Evolutionary conservation across 2,329 filamentous ascomycete genomes (phyloP), one percentile per base, ranked within the genome.

Genomic region (Clarireedia homoeocarpa): DNA sequence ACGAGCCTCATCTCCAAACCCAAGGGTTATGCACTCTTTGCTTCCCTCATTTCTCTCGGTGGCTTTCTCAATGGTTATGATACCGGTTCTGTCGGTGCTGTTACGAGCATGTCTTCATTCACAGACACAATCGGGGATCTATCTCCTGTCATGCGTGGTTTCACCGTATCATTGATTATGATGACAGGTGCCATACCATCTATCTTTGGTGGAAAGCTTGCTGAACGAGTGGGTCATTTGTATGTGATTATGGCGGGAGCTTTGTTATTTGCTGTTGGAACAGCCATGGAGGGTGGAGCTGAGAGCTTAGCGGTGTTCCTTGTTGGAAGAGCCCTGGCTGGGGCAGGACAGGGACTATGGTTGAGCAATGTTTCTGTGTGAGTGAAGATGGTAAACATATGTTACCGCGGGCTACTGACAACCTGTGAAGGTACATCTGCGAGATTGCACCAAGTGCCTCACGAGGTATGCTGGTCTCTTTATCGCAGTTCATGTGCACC

Each of bases 131-230:
- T 82, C 47, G 78, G 78, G 1, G 61, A 65, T 10, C 70, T 80
- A 34, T 77, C 77, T 0, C 70, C 80, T 0, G 73, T 72, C 0
- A 65, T 81, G 5, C 75, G 77, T 49, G 81, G 81, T 0, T 71
- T 83, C n/a, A 76, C 77, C 1, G 79, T 85, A 2, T 83, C 81
- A 0, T 72, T 75, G 2, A 78, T 84, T 53, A 69, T 83, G 58
- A 71, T 84, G 34, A 77, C 80, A 0, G 80, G 78, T 5, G 75
- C 75, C 0, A 65, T 82, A n/a, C 76, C 79, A 1, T 80, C 80
- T 1, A 68, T 83, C 26, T 76, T 82, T 51, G 79, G 78, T 0
- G 75, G 81, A 0, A 72, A 77, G 55, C 71, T 83, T 2, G 76
- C 72, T 3, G 76, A 75, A 61, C 71, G 65, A 62, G 73, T 76